Evolutionary conservation across 2,329 filamentous ascomycete genomes (phyloP).

Genomic region (Aspergillus quadricinctus): DNA sequence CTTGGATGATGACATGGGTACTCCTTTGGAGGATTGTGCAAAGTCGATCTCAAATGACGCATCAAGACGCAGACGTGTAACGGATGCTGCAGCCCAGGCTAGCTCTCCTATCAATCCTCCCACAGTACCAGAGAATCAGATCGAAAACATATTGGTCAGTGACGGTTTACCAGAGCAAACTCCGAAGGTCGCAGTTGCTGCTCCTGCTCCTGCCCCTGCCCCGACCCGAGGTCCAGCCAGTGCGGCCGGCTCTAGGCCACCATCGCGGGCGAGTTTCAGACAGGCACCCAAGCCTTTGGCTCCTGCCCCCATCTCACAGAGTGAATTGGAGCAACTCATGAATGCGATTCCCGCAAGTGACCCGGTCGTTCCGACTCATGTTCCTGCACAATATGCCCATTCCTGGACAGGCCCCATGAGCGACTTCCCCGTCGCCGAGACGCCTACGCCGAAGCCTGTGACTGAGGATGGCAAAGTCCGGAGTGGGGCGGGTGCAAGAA

Average conservation of each 20-base stretch:
- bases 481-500: constrained; percentile 56
- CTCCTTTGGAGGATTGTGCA: constrained; percentile 23
- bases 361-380: constrained; percentile 33
- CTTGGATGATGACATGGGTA: constrained; percentile 55
- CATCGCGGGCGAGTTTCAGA: constrained; percentile 33
- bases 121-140: constrained; percentile 15
- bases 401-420: constrained; percentile 44
- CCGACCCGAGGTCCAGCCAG: constrained; percentile 26
- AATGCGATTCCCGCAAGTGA: constrained; percentile 48
- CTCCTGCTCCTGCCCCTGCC: constrained; percentile 14
- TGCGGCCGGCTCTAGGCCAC: constrained; percentile 31
- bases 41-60: constrained; percentile 15
- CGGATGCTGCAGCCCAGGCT: constrained; percentile 20
- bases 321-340: constrained; percentile 29
- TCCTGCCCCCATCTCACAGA: constrained; percentile 35
- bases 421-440: constrained; percentile 40
- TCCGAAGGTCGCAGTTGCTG: constrained; percentile 16
- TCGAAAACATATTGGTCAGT: constrained; percentile 16
- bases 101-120: constrained; percentile 24
- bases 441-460: constrained; percentile 25
- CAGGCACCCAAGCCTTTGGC: constrained; percentile 34
- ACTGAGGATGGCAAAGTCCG: constrained; percentile 35
- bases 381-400: constrained; percentile 38
- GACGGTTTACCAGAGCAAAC: constrained; percentile 17
- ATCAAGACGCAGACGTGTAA: constrained; percentile 17